Evolutionary conservation across 305 asterid species (phyloP).

Genomic region (Coffea humblotiana): DNA sequence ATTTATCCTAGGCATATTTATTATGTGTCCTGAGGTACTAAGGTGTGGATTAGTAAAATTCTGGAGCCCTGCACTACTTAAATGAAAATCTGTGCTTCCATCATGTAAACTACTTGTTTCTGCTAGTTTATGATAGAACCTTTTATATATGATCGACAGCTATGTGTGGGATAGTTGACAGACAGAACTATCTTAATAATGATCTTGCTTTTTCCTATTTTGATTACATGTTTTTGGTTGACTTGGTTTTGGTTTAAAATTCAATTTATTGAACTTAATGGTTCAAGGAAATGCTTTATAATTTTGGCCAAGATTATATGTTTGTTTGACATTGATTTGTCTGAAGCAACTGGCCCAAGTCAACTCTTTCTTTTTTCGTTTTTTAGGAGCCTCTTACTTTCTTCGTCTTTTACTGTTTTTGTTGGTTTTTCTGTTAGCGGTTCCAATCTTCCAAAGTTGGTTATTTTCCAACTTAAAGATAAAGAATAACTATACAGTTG

Average conservation of each 20-base stretch:
- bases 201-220: background rate
- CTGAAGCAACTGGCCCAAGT: constrained; percentile 3
- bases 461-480: background rate
- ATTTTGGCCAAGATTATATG: background rate
- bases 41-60: background rate
- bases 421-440: background rate
- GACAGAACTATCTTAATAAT: background rate
- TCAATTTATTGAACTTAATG: too few relatives aligned
- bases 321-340: background rate
- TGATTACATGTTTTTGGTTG: too few relatives aligned
- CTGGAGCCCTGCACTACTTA: background rate
- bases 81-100: background rate
- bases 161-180: background rate
- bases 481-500: background rate
- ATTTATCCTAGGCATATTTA: constrained; percentile 12
- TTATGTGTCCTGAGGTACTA: background rate
- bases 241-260: background rate
- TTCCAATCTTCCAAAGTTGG: background rate
- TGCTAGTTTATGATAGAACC: background rate
- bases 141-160: background rate
- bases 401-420: background rate
- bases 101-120: background rate
- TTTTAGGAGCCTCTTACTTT: background rate
- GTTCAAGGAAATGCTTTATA: background rate
- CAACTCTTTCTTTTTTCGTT: background rate